Conservation (phyloP, 768 basidiomycete genomes). For the Serendipita sp. region DNA sequence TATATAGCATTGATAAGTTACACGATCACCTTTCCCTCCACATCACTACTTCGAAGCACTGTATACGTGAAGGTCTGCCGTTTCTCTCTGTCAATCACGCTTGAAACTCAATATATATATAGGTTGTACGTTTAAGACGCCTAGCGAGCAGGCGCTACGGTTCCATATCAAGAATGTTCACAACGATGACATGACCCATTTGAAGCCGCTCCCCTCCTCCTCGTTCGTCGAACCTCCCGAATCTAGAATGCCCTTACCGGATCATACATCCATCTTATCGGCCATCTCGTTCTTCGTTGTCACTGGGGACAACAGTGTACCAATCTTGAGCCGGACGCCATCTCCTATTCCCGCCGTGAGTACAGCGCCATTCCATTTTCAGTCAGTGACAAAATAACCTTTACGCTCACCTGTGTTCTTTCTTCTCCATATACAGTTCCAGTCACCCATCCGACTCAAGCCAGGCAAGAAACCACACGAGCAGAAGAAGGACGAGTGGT, state of each 20-base stretch:
- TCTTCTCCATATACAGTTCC: background rate
- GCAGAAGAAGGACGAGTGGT: background rate
- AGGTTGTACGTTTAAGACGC: background rate
- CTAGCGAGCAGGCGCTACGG: background rate
- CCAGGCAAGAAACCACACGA: background rate
- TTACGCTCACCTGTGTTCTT: background rate
- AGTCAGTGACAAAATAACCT: background rate
- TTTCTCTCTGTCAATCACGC: background rate
- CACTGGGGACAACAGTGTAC: background rate
- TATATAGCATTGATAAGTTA: slow-evolving; percentile 23
- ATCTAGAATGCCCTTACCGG: background rate
- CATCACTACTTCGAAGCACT: slow-evolving; percentile 26
- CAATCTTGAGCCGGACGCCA: background rate
- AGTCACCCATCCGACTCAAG: background rate
- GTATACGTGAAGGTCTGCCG: slow-evolving; percentile 36
- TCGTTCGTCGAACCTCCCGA: background rate
- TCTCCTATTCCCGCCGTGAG: background rate
- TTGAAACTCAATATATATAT: background rate
- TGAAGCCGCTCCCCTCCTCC: background rate
- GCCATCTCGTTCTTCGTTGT: background rate
- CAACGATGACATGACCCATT: background rate
- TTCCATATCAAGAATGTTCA: background rate
- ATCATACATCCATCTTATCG: background rate
- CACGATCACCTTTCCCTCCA: slow-evolving; percentile 40
- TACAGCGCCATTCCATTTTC: background rate